phyloP scores from a whole-genome alignment of 768 basidiomycete species.

The Suillus subluteus region DNA sequence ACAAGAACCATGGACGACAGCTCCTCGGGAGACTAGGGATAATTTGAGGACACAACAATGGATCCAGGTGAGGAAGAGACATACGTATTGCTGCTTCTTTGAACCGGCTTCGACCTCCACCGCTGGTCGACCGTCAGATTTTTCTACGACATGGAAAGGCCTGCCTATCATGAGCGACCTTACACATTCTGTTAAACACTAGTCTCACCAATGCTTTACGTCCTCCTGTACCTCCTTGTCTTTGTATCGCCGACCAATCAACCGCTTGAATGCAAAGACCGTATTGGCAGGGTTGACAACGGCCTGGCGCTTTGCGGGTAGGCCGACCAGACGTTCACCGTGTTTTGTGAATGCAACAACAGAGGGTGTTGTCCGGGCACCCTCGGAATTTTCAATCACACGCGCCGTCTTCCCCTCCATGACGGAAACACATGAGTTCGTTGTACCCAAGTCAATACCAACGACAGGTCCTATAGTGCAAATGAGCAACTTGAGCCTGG shows the following conservation, averaged over 20 bases:
- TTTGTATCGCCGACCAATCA: constrained; percentile 91
- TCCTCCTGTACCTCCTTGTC: constrained; percentile 96
- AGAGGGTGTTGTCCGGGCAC: constrained; percentile 96
- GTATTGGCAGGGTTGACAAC: constrained; percentile 96
- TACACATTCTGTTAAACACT: background rate
- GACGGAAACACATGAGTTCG: constrained; percentile 88
- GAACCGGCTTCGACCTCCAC: constrained; percentile 86
- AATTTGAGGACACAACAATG: background rate
- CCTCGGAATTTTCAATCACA: constrained; percentile 97
- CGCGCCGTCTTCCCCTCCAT: constrained; percentile 96
- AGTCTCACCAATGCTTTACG: constrained; percentile 74
- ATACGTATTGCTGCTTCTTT: constrained; percentile 78
- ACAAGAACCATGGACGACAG: constrained; percentile 84
- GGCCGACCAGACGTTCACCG: constrained; percentile 93
- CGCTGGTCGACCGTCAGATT: constrained; percentile 74
- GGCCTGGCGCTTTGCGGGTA: constrained; percentile 96
- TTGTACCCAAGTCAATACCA: constrained; percentile 96
- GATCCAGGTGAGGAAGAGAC: constrained; percentile 32
- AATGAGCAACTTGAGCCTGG: constrained; percentile 2
- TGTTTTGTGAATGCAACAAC: constrained; percentile 99
- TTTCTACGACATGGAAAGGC: constrained; percentile 81
- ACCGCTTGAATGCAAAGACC: constrained; percentile 91
- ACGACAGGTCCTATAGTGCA: constrained; percentile 72
- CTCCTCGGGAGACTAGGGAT: constrained; percentile 75
- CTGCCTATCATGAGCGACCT: constrained; percentile 38